These are phyloP conservation scores for Periconia sp. DNA, from an alignment of 2,329 filamentous ascomycete species.

Conservation along the genomic window DNA sequence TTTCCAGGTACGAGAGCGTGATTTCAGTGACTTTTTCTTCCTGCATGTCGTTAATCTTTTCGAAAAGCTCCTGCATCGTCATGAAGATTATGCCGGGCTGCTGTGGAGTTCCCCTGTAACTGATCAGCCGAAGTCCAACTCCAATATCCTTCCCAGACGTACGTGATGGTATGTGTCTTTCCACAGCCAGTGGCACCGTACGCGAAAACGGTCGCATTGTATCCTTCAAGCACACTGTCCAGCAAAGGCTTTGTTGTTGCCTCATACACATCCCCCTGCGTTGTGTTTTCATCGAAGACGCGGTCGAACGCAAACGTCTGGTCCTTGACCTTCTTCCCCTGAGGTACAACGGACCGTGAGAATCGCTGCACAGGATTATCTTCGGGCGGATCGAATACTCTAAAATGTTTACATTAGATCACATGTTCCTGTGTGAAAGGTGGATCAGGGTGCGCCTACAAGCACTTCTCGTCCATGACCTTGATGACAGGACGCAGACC, in stretches of 20 bases:
- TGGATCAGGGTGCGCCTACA: slow-evolving; percentile 61
- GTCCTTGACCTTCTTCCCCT: slow-evolving; percentile 92
- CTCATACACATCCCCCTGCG: slow-evolving; percentile 93
- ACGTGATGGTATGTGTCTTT: slow-evolving; percentile 92
- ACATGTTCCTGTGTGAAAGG: neutral
- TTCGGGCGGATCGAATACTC: slow-evolving; percentile 95
- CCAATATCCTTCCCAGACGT: slow-evolving; percentile 12
- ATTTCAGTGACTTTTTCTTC: slow-evolving; percentile 88
- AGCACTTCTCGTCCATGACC: slow-evolving; percentile 90
- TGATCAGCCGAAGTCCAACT: slow-evolving; percentile 18
- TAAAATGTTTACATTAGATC: slow-evolving; percentile 46
- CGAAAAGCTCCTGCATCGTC: slow-evolving; percentile 98
- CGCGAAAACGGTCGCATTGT: slow-evolving; percentile 98
- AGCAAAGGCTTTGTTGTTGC: slow-evolving; percentile 85
- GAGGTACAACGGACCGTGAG: slow-evolving; percentile 72
- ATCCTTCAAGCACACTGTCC: slow-evolving; percentile 93
- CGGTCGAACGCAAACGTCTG: slow-evolving; percentile 96
- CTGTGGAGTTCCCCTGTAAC: slow-evolving; percentile 70
- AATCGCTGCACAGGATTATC: slow-evolving; percentile 90
- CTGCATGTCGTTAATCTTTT: slow-evolving; percentile 85
- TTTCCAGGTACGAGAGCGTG: slow-evolving; percentile 92
- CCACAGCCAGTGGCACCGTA: slow-evolving; percentile 97
- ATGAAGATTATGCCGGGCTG: slow-evolving; percentile 97
- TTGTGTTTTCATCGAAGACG: slow-evolving; percentile 93
- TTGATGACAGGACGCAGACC: slow-evolving; percentile 92